Base-by-base conservation (phyloP, 2,329 filamentous ascomycete species). In the Pseudogymnoascus sp. region DNA sequence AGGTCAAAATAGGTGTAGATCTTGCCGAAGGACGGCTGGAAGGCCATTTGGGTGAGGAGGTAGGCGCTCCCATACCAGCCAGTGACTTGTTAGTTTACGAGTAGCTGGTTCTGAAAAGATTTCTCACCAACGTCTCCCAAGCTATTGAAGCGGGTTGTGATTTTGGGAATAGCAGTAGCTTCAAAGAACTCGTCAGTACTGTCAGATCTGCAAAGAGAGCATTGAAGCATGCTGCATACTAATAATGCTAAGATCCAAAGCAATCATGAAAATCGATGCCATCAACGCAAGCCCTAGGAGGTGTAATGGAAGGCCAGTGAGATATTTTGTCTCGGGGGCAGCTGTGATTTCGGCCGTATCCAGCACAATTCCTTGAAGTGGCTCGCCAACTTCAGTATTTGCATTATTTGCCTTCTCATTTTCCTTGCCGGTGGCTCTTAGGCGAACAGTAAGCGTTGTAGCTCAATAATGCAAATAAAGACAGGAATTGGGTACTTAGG, bases 11-110 rank as follows among this genome's bases (percentile, higher is more conserved):
- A 68, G 56, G 70, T 69, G 36, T 68, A 73, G 6, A 71, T 31
- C 63, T 70, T 69, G 11, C 66, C 68, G 7, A 64, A 67, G 2
- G 67, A 38, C 37, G 68, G 66, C 59, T 72, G 69, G 3, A 69
- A 62, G 3, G 68, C 64, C 36, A 65, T 67, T 34, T 69, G 63
- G 49, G 73, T 72, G 65, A 76, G 68, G 66, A 74, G 64, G 62
- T 75, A 73, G 21, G 72, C 72, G 64, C 71, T 72, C 2, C 74
- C 75, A 59, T 78, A 77, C 76, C 77, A 78, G 23, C 67, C 66
- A 23, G 21, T 21, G 18, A 14, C 9, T 23, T 3, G 9, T 43
- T 43, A 43, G 9, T 43, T 43, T 23, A 43, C 5, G 18, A 5
- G 16, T 43, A 14, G 18, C 9, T 14, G 6, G 18, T 43, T 43